These are phyloP conservation scores for Phanerodontia chrysosporium DNA, from an alignment of 768 basidiomycete genomes.

Conservation along the genomic window DNA sequence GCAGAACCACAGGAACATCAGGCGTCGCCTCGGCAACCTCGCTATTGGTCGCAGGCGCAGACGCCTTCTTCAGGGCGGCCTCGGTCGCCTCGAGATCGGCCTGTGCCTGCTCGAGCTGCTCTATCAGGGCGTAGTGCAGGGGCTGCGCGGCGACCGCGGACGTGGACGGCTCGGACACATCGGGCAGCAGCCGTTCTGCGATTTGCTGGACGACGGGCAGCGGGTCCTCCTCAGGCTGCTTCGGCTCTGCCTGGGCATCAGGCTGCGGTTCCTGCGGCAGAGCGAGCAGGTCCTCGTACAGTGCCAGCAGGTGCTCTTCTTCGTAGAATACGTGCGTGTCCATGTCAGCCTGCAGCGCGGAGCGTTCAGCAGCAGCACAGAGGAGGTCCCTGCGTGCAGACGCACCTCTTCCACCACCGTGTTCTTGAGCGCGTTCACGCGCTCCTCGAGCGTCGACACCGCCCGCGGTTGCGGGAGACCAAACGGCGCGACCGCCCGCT, in stretches of 20 bases:
- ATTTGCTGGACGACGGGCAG: slow-evolving; percentile 28
- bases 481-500: background rate
- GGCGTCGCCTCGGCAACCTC: background rate
- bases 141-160: background rate
- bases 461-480: background rate
- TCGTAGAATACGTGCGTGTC: slow-evolving; percentile 18
- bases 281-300: slow-evolving; percentile 40
- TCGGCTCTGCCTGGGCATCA: slow-evolving; percentile 1
- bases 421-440: slow-evolving; percentile 18
- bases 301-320: slow-evolving; percentile 33
- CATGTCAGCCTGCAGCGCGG: background rate
- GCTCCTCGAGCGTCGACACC: slow-evolving; percentile 16
- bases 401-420: slow-evolving; percentile 6
- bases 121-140: background rate
- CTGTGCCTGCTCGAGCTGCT: background rate
- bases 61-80: background rate
- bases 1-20: background rate
- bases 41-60: background rate
- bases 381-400: background rate
- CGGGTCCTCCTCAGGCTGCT: slow-evolving; percentile 8
- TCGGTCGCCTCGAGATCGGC: background rate
- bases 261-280: slow-evolving; percentile 16
- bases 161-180: background rate
- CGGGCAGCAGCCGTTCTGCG: slow-evolving; percentile 29
- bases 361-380: background rate